Conservation (phyloP, 495 filamentous ascomycete genomes). For the Talaromyces proteolyticus region DNA sequence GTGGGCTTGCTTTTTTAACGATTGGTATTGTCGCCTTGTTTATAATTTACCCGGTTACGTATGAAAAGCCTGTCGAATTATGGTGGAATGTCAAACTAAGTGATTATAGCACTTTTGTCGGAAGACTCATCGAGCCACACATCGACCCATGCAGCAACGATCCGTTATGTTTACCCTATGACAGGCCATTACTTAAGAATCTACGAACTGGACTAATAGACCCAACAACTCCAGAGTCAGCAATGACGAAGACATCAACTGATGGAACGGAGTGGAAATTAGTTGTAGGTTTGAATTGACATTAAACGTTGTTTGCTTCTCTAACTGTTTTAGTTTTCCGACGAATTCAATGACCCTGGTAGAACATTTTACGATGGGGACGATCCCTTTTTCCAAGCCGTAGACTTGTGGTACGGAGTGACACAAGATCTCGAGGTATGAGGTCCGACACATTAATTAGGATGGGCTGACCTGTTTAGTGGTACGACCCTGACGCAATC, state of each 20-base stretch:
- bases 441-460: no score
- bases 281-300: conserved; percentile 41
- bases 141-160: conserved; percentile 31
- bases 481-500: conserved; percentile 77
- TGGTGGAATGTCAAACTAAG: background rate
- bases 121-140: conserved; percentile 19
- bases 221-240: conserved; percentile 61
- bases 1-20: conserved; percentile 55
- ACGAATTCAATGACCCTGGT: conserved; percentile 69
- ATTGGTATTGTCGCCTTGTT: conserved; percentile 62
- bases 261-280: conserved; percentile 60
- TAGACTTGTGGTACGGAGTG: conserved; percentile 78
- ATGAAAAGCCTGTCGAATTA: conserved; percentile 20
- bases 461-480: conserved; percentile 29
- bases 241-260: conserved; percentile 46
- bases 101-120: conserved; percentile 50
- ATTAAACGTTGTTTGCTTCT: conserved; percentile 2
- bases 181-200: conserved; percentile 53
- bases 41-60: conserved; percentile 71
- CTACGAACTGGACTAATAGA: conserved; percentile 59
- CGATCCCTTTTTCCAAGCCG: conserved; percentile 64
- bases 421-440: conserved; percentile 65
- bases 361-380: conserved; percentile 71
- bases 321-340: conserved; percentile 53
- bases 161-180: conserved; percentile 52